Evolutionary conservation across 176 grass and related monocot genomes (phyloP), one percentile per base, ranked within the genome.

Genomic region (Microstegium vimineum): DNA sequence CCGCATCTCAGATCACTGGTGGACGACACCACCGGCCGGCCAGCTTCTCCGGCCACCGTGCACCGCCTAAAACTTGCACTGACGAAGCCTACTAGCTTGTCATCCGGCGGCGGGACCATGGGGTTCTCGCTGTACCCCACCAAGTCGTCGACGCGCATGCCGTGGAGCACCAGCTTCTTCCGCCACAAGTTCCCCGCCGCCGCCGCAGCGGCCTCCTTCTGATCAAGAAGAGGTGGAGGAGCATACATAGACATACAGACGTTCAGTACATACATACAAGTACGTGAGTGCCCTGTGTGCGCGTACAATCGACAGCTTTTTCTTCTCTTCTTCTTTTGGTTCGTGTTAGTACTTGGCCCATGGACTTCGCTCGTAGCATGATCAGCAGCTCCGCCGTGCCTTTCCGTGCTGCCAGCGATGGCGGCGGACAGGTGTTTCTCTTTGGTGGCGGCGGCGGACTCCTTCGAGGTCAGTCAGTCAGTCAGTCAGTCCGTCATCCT

Each of bases 131-230:
- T 95, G 79, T 82, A 88, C 86, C 92, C 88, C 72, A 93, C 94
- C 86, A 98, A 88, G 75, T 88, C 89, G 57, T 94, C 95, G 32
- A 98, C 95, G 14, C 84, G 92, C 75, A 80, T 90, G 81, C 90
- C 92, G 35, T 98, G 92, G 92, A 94, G 92, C 82, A 91, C 92
- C 84, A 94, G 92, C 63, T 98, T 98, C 90, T 98, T 93, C 84
- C 92, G 92, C 77, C 92, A 94, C 43, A 94, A 94, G 89, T 89
- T 85, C 62, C 80, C 83, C 37, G 80, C 23, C 56, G 56, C 86
- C 74, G 69, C 80, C 78, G 63, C n/a, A n/a, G n/a, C 26, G 66
- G 0, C 74, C 51, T 78, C 75, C 56, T 84, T 74, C 85, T 94
- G 49, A 84, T 66, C 62, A 68, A 18, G 47, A 88, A 66, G 81